Percentiles rank a stretch among this genome's conserved stretches.
Conservation (phyloP, 2,329 filamentous ascomycete genomes). For the Colletotrichum zoysiae region DNA sequence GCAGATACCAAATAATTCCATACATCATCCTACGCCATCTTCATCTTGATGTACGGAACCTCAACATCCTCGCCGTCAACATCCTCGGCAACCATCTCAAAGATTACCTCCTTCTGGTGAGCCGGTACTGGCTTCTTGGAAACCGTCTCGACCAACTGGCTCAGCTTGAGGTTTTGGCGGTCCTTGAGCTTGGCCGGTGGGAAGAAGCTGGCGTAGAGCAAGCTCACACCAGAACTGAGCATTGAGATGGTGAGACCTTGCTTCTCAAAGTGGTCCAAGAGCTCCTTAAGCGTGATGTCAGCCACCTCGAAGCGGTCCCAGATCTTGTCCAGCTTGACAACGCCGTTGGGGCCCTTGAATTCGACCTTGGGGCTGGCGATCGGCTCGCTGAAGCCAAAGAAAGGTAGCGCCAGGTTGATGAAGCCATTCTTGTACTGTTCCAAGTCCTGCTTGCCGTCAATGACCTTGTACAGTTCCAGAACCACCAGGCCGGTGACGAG, state of each 20-base stretch:
- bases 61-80: constrained; percentile 92
- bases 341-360: constrained; percentile 83
- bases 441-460: constrained; percentile 95
- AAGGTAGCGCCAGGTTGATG: constrained; percentile 93
- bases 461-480: constrained; percentile 94
- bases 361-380: constrained; percentile 93
- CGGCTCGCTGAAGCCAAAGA: constrained; percentile 98
- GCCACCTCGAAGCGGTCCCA: constrained; percentile 97
- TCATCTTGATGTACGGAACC: constrained; percentile 95
- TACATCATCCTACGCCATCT: constrained; percentile 60
- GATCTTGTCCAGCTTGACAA: constrained; percentile 91
- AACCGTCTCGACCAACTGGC: constrained; percentile 86
- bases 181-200: constrained; percentile 83
- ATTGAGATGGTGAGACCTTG: constrained; percentile 88
- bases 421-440: constrained; percentile 99
- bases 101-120: constrained; percentile 95
- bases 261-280: constrained; percentile 84
- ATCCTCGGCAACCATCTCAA: constrained; percentile 95
- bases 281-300: constrained; percentile 86
- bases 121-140: constrained; percentile 92
- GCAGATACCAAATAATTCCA: constrained; percentile 4
- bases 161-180: constrained; percentile 84
- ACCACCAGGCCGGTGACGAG: constrained; percentile 94
- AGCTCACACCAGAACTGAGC: constrained; percentile 96
- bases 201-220: constrained; percentile 96